Evolutionary conservation across 2,329 filamentous ascomycete genomes (phyloP), one percentile per base, ranked within the genome.

Genomic region (Arachnopeziza araneosa): DNA sequence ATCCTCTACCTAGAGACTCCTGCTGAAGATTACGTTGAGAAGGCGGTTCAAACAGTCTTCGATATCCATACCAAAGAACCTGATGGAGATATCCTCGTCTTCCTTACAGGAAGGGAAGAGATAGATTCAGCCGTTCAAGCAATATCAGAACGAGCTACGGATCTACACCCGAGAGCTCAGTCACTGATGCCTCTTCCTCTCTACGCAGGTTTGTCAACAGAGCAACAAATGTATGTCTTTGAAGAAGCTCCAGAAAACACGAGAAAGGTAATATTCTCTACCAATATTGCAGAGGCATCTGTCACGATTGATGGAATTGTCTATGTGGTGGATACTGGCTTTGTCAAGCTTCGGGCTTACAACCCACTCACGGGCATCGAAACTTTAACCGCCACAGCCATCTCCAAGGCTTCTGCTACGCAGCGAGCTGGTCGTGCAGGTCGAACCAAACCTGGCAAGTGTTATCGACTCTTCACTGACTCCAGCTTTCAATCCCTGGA

Each of bases 221-320:
- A 97, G 65, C 87, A 97, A 70, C 95, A 98, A 71, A 93, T 96
- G 85, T 93, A 93, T 66, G 89, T 98, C 50, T 98, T 98, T 71
- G 91, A 96, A 68, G 86, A 89, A 57, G 79, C 92, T 1, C 86
- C 90, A 0, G 86, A 90, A 62, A 88, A 93, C 61, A 93, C 87
- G 1, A 84, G 95, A 50, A 98, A 98, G 72, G 89, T 97, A 49
- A 90, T 99, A 44, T 87, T 97, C 66, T 89, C 91, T 3, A 98
- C 95, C 60, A 98, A 98, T 72, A 97, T 98, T 65, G 92, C 95
- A 14, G 95, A 99, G 77, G 93, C 95, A 4, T 96, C 91, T 1
- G 89, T 99, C 51, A 98, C 95, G 19, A 96, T 98, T 59, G 88
- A 95, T 57, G 92, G 91, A 2, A 93, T 98, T 62, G 87, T 92